Conservation (phyloP, 2,329 filamentous ascomycete genomes). For the Phialophora chinensis region DNA sequence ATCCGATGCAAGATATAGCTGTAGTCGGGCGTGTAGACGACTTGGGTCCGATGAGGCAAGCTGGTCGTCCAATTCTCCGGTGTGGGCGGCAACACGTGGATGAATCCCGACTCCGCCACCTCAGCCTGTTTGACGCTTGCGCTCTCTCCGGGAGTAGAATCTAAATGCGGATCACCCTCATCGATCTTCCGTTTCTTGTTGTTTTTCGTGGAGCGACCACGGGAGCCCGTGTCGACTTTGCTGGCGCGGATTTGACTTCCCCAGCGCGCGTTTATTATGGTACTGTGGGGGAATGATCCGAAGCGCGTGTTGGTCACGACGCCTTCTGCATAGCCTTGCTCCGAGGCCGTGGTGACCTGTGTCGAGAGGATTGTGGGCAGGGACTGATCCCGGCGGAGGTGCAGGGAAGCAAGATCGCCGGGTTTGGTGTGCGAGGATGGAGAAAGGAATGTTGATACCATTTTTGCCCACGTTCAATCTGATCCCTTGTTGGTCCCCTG, state of each 20-base stretch:
- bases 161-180: slow-evolving; percentile 39
- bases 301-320: slow-evolving; percentile 90
- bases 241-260: slow-evolving; percentile 91
- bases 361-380: slow-evolving; percentile 74
- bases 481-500: not conserved
- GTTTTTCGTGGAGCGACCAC: slow-evolving; percentile 69
- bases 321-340: slow-evolving; percentile 76
- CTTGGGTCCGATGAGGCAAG: slow-evolving; percentile 59
- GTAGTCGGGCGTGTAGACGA: slow-evolving; percentile 61
- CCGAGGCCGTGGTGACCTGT: slow-evolving; percentile 59
- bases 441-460: slow-evolving; percentile 69
- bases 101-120: slow-evolving; percentile 54
- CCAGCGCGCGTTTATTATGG: slow-evolving; percentile 80
- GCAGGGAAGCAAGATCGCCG: slow-evolving; percentile 77
- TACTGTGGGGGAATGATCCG: slow-evolving; percentile 84
- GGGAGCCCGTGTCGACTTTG: slow-evolving; percentile 87
- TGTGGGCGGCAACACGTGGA: slow-evolving; percentile 57
- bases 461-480: not conserved
- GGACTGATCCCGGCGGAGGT: slow-evolving; percentile 85
- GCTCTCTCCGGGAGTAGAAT: slow-evolving; percentile 24
- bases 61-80: slow-evolving; percentile 58
- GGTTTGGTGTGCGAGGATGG: slow-evolving; percentile 67
- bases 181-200: slow-evolving; percentile 56
- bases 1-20: slow-evolving; percentile 59
- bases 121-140: slow-evolving; percentile 43